phyloP scores from a whole-genome alignment of 768 basidiomycete genomes.

The Tricholoma saponaceum region DNA sequence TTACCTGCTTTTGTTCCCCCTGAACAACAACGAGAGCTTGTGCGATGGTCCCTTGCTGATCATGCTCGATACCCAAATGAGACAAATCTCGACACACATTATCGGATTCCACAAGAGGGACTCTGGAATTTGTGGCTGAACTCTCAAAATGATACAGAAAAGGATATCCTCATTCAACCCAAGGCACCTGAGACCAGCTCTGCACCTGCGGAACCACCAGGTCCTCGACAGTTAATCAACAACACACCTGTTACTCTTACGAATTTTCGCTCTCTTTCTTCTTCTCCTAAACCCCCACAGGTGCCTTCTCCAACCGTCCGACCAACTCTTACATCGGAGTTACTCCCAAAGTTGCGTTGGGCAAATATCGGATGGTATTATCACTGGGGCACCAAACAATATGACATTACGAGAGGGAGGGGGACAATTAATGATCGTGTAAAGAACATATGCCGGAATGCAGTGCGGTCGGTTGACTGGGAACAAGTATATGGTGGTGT shows the following conservation, averaged over 20 bases:
- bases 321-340: constrained; percentile 44
- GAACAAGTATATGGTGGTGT: constrained; percentile 45
- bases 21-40: constrained; percentile 61
- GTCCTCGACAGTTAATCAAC: constrained; percentile 65
- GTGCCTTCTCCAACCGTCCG: constrained; percentile 60
- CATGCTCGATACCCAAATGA: constrained; percentile 81
- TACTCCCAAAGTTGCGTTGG: constrained; percentile 85
- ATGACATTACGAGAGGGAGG: constrained; percentile 76
- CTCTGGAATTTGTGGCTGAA: constrained; percentile 67
- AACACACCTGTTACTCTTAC: constrained; percentile 64
- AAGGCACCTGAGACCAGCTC: constrained; percentile 32
- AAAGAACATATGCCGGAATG: constrained; percentile 52
- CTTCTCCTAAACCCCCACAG: constrained; percentile 55
- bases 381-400: constrained; percentile 95
- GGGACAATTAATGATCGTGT: constrained; percentile 58
- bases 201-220: constrained; percentile 25
- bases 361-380: constrained; percentile 96
- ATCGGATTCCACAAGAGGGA: constrained; percentile 66
- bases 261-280: constrained; percentile 48
- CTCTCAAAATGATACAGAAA: constrained; percentile 24
- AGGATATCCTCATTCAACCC: constrained; percentile 38
- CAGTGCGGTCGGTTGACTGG: constrained; percentile 72
- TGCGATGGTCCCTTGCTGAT: constrained; percentile 67
- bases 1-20: constrained; percentile 70
- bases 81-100: constrained; percentile 89